Evolutionary conservation across 768 basidiomycete species (phyloP), one percentile per base, ranked within the genome.

Genomic region (Kwoniella sp.): DNA sequence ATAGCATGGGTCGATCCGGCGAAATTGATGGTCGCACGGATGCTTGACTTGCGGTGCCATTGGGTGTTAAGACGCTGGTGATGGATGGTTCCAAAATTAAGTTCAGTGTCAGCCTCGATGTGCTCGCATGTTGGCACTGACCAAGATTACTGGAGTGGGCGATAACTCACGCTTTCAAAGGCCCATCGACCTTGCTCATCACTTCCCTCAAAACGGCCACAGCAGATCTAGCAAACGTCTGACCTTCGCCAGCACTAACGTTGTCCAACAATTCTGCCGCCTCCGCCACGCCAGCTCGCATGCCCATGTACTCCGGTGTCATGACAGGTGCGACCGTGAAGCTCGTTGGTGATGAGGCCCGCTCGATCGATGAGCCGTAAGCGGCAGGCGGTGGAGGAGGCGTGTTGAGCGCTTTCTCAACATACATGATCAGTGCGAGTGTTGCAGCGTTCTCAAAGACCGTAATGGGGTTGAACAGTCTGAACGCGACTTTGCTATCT

Each of bases 381-480:
- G 2, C 50, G 1, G n/a, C 19, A 5, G 29, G 40, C 21, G 21
- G 47, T 2, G 54, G n/a, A 47, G 37, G 22, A 1, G 33, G n/a
- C 4, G 27, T 26, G 24, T 17, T 37, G 12, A 70, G 21, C 17
- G 60, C 49, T 50, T 63, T 68, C 5, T 74, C 75, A 1, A 74
- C 72, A 48, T 68, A 50, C 58, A 68, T 55, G 40, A 77, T 64
- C 40, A 77, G 51, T 1, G 68, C 70, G 24, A 74, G 24, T 8
- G 67, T 68, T 25, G 62, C 63, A 1, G 72, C 68, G 24, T 73
- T 65, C 50, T 77, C 75, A 36, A 77, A 77, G 1, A 77, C 69
- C 9, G 60, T 60, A 29, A 67, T 44, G 1, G 73, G 69, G 25
- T 69, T 59, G 33, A 74, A 74, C 22, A 74, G 50, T 27, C 75